phyloP scores from a whole-genome alignment of 2,329 filamentous ascomycete genomes.

The Botrytis medusae region DNA sequence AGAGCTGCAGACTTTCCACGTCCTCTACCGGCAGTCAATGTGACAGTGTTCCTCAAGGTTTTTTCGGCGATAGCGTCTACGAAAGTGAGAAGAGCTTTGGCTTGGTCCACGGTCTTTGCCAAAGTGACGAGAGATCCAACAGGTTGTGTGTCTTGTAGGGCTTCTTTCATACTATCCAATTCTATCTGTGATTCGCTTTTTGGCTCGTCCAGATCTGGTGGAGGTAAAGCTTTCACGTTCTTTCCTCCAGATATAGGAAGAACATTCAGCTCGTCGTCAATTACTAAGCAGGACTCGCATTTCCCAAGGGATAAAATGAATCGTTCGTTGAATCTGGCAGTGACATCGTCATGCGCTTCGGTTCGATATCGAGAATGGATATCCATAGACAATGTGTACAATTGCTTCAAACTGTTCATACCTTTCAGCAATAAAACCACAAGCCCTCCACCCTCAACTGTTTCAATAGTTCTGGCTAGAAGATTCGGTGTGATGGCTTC shows the following conservation, averaged over 20 bases:
- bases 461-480: slow-evolving; percentile 91
- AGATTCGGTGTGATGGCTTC: slow-evolving; percentile 97
- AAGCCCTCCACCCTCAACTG: slow-evolving; percentile 91
- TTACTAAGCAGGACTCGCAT: slow-evolving; percentile 90
- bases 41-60: slow-evolving; percentile 88
- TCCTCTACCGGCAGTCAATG: slow-evolving; percentile 88
- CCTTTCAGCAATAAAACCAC: slow-evolving; percentile 90
- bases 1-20: slow-evolving; percentile 96
- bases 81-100: slow-evolving; percentile 94
- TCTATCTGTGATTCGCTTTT: slow-evolving; percentile 71
- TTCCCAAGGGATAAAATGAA: slow-evolving; percentile 95
- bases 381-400: slow-evolving; percentile 97
- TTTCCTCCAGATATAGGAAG: slow-evolving; percentile 95
- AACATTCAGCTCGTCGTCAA: slow-evolving; percentile 97
- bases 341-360: slow-evolving; percentile 92
- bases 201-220: slow-evolving; percentile 71
- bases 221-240: slow-evolving; percentile 78
- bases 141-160: slow-evolving; percentile 79
- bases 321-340: slow-evolving; percentile 94
- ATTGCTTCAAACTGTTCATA: slow-evolving; percentile 94
- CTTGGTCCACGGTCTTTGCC: slow-evolving; percentile 90
- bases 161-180: slow-evolving; percentile 83
- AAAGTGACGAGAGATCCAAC: slow-evolving; percentile 81
- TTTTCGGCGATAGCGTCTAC: slow-evolving; percentile 96
- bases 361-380: slow-evolving; percentile 95